These are phyloP conservation scores for Falciphora oryzae DNA, from an alignment of 2,329 filamentous ascomycete genomes.

Conservation along the genomic window DNA sequence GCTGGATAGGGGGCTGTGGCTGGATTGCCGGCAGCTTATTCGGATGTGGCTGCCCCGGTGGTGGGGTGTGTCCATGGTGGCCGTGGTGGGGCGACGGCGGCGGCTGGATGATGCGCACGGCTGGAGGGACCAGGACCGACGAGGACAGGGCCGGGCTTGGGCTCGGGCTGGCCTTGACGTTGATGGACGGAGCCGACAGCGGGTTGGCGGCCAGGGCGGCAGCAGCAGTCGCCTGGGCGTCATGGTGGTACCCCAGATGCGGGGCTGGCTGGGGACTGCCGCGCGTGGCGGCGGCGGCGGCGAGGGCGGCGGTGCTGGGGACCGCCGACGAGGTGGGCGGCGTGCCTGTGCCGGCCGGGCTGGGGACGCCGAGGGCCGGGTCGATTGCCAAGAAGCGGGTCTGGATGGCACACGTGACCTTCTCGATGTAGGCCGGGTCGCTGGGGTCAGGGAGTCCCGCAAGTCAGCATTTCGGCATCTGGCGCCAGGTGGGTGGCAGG, in stretches of 20 bases:
- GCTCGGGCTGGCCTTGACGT: background rate
- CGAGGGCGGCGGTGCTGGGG: no score
- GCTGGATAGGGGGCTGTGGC: background rate
- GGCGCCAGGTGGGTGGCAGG: background rate
- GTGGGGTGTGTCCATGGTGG: background rate
- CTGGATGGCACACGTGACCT: constrained; percentile 7
- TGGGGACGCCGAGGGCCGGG: background rate
- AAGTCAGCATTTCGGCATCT: background rate
- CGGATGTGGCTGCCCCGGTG: background rate
- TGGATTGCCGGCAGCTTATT: background rate
- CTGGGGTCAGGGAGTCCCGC: background rate
- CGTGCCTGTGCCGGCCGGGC: no score
- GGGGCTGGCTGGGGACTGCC: background rate
- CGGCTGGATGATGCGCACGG: background rate
- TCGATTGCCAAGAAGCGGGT: background rate
- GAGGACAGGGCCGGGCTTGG: background rate
- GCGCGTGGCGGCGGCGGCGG: no score
- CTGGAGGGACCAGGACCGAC: background rate
- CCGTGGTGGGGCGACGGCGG: background rate
- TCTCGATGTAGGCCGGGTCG: constrained; percentile 4
- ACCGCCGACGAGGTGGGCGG: no score
- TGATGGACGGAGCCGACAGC: background rate
- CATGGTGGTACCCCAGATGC: background rate
- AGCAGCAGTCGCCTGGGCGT: background rate
- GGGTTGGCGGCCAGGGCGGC: background rate